Percentiles rank a stretch among this genome's conserved stretches.
Conservation (phyloP, 768 basidiomycete species). For the Hemileccinum impolitum region DNA sequence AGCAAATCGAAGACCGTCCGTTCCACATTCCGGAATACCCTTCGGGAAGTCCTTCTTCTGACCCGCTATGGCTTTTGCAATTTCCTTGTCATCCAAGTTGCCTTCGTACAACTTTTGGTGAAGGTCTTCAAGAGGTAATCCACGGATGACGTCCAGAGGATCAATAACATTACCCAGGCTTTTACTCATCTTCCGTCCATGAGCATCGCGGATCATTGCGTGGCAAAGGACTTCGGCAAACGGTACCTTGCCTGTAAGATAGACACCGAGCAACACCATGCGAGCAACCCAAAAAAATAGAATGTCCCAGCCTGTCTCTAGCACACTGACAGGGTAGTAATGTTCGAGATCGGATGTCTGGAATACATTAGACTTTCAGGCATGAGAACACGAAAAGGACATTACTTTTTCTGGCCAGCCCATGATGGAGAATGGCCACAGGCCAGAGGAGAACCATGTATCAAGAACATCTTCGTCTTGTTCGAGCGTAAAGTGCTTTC, state of each 20-base stretch:
- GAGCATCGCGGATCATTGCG: constrained; percentile 98
- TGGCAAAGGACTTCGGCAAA: constrained; percentile 97
- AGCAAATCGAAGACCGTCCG: constrained; percentile 93
- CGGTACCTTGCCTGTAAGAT: constrained; percentile 87
- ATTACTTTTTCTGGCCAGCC: constrained; percentile 93
- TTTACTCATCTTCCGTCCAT: constrained; percentile 99
- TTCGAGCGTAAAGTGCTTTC: constrained; percentile 66
- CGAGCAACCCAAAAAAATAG: constrained; percentile 99
- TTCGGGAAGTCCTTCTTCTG: constrained; percentile 99
- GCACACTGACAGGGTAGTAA: constrained; percentile 87
- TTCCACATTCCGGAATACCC: constrained; percentile 98
- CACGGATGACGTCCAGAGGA: constrained; percentile 92
- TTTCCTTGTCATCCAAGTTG: constrained; percentile 92
- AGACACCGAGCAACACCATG: constrained; percentile 91
- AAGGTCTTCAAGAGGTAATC: constrained; percentile 71
- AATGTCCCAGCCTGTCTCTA: constrained; percentile 99
- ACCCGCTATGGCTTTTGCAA: constrained; percentile 83
- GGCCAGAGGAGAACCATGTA: constrained; percentile 97
- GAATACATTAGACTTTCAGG: constrained; percentile 1
- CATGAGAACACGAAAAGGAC: not conserved
- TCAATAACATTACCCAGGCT: constrained; percentile 97
- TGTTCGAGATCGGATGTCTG: constrained; percentile 73
- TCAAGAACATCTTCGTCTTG: constrained; percentile 98
- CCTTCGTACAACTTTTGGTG: constrained; percentile 87
- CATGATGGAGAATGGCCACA: constrained; percentile 97